Percentiles rank a stretch among this genome's conserved stretches.
These are phyloP conservation scores for Sistotremastrum suecicum DNA, from an alignment of 768 basidiomycete genomes.

Conservation along the genomic window DNA sequence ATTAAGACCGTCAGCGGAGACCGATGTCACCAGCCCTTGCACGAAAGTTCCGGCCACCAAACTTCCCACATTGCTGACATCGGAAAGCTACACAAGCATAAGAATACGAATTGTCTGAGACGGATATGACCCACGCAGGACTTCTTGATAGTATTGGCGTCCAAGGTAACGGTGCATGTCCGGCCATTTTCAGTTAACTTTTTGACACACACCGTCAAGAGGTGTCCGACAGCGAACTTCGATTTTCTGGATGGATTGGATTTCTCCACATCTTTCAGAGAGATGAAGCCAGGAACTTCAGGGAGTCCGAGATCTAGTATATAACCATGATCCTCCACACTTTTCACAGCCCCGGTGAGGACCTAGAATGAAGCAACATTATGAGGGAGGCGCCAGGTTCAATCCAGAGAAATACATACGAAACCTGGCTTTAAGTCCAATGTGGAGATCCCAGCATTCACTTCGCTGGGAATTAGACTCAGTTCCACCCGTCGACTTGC, in stretches of 20 bases:
- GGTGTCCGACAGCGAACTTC: slow-evolving; percentile 45
- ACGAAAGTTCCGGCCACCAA: slow-evolving; percentile 80
- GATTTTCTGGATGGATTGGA: slow-evolving; percentile 12
- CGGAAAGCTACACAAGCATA: slow-evolving; percentile 37
- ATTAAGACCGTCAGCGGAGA: slow-evolving; percentile 61
- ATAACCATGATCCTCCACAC: slow-evolving; percentile 91
- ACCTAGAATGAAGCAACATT: slow-evolving; percentile 31
- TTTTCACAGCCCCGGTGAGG: slow-evolving; percentile 62
- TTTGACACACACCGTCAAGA: slow-evolving; percentile 53
- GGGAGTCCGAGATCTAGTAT: slow-evolving; percentile 72
- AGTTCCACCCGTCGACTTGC: slow-evolving; percentile 73
- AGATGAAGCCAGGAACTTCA: slow-evolving; percentile 72
- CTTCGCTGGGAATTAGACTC: slow-evolving; percentile 66
- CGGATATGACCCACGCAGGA: slow-evolving; percentile 34
- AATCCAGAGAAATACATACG: slow-evolving; percentile 31
- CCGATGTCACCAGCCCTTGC: slow-evolving; percentile 65
- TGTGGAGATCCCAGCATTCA: slow-evolving; percentile 71
- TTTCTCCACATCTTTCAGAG: slow-evolving; percentile 55
- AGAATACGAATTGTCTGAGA: background rate
- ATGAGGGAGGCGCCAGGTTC: slow-evolving; percentile 1
- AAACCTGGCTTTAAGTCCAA: slow-evolving; percentile 62
- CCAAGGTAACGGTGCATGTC: slow-evolving; percentile 54
- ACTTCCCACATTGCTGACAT: slow-evolving; percentile 65
- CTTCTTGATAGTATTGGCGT: slow-evolving; percentile 31
- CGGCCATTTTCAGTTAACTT: slow-evolving; percentile 66